Percentiles rank a stretch among this genome's conserved stretches.
Evolutionary conservation across 2,329 filamentous ascomycete genomes (phyloP).

Genomic region (Camillea tinctor): DNA sequence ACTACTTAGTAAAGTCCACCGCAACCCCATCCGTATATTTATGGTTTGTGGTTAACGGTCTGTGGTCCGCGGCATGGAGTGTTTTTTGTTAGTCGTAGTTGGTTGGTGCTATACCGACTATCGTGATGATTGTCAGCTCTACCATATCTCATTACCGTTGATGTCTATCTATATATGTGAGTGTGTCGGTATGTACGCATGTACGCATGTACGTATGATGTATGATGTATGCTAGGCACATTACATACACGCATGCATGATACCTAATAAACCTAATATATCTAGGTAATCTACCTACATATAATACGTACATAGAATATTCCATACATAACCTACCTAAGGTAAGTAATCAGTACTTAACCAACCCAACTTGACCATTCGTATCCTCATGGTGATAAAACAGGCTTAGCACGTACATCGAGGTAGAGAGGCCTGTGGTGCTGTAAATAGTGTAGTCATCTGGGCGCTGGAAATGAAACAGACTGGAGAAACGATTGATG

Average conservation of each 20-base stretch:
- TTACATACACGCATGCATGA: background rate
- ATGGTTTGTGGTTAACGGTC: background rate
- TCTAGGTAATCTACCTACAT: background rate
- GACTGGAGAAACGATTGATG: slow-evolving; percentile 5
- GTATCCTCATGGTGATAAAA: no score
- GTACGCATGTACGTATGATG: background rate
- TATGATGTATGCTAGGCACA: background rate
- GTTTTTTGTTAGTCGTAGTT: no score
- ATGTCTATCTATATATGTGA: background rate
- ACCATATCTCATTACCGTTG: background rate
- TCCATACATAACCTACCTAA: background rate
- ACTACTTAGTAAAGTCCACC: background rate
- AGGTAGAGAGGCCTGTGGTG: background rate
- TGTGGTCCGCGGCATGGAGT: background rate
- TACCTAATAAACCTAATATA: background rate
- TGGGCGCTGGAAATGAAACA: slow-evolving; percentile 11
- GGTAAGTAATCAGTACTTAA: no score
- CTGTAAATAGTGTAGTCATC: slow-evolving; percentile 10
- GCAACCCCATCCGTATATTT: background rate
- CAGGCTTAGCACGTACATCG: no score
- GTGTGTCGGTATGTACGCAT: background rate
- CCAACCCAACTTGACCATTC: no score
- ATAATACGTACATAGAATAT: background rate
- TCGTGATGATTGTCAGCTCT: background rate
- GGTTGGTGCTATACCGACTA: no score